Conservation (phyloP, 495 filamentous ascomycete species). For the Poronia punctata region DNA sequence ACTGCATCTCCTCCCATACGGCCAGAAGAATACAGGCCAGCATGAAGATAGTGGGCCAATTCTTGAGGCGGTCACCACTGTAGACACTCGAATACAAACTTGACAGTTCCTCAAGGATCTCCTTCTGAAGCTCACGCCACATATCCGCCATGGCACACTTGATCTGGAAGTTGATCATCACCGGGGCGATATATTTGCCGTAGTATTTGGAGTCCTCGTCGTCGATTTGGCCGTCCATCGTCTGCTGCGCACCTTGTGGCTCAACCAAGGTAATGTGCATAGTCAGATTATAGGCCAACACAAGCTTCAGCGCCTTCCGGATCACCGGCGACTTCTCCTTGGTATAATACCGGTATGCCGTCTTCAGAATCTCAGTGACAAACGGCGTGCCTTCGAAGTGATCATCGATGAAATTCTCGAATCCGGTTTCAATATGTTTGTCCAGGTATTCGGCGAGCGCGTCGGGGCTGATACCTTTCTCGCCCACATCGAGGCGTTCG, state of each 20-base stretch:
- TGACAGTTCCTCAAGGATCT: slow-evolving; percentile 86
- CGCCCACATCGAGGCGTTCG: slow-evolving; percentile 74
- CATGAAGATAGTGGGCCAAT: slow-evolving; percentile 97
- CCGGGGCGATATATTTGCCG: slow-evolving; percentile 82
- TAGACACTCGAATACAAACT: slow-evolving; percentile 86
- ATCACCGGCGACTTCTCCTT: slow-evolving; percentile 78
- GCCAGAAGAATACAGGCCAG: slow-evolving; percentile 81
- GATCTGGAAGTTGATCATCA: slow-evolving; percentile 98
- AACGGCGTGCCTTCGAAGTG: slow-evolving; percentile 92
- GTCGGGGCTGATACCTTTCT: slow-evolving; percentile 70
- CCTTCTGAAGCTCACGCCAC: slow-evolving; percentile 94
- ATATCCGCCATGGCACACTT: slow-evolving; percentile 90
- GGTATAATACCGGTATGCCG: slow-evolving; percentile 79
- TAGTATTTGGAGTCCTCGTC: slow-evolving; percentile 70
- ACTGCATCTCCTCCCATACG: slow-evolving; percentile 97
- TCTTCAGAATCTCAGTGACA: slow-evolving; percentile 89
- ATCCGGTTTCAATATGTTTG: slow-evolving; percentile 80
- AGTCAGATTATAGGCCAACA: slow-evolving; percentile 89
- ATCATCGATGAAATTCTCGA: slow-evolving; percentile 86
- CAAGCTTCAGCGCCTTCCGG: slow-evolving; percentile 83
- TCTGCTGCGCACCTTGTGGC: slow-evolving; percentile 72
- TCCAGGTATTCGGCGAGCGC: slow-evolving; percentile 83
- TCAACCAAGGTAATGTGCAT: slow-evolving; percentile 88
- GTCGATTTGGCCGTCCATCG: slow-evolving; percentile 70
- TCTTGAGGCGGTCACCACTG: slow-evolving; percentile 86